Conservation (phyloP, 106 monocot genomes). For the Phalaenopsis aphrodite region DNA sequence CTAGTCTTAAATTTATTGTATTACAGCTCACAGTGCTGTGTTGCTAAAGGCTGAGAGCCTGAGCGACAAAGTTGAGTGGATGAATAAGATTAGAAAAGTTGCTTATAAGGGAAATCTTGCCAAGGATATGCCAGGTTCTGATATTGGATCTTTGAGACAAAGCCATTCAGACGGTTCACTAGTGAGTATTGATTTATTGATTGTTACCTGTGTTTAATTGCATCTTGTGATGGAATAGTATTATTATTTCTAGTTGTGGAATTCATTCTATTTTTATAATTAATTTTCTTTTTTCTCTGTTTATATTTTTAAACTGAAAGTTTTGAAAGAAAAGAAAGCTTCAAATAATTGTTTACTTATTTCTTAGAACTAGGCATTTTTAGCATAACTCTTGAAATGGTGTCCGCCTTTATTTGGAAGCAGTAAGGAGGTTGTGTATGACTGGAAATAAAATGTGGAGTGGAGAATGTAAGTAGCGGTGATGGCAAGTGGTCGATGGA, state of each 20-base stretch:
- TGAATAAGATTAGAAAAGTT: constrained; percentile 68
- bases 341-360: not conserved
- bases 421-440: too few relatives aligned
- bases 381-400: too few relatives aligned
- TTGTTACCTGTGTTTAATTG: not conserved
- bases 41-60: constrained; percentile 85
- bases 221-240: not conserved
- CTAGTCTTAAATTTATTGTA: constrained; percentile 1
- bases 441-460: too few relatives aligned
- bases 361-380: not conserved
- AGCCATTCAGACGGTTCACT: constrained; percentile 89
- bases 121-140: constrained; percentile 35
- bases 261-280: not conserved
- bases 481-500: too few relatives aligned
- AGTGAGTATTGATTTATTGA: constrained; percentile 35
- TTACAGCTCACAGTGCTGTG: constrained; percentile 86
- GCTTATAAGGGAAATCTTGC: constrained; percentile 40
- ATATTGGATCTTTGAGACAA: constrained; percentile 65
- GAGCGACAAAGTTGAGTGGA: constrained; percentile 82
- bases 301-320: not conserved
- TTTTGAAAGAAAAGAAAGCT: not conserved
- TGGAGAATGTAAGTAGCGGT: too few relatives aligned
- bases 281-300: not conserved
- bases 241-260: not conserved
- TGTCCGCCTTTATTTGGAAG: too few relatives aligned